Percentiles rank a stretch among this genome's conserved stretches.
Conservation (phyloP, 805 yeast species). For the Kuraishia molischiana region DNA sequence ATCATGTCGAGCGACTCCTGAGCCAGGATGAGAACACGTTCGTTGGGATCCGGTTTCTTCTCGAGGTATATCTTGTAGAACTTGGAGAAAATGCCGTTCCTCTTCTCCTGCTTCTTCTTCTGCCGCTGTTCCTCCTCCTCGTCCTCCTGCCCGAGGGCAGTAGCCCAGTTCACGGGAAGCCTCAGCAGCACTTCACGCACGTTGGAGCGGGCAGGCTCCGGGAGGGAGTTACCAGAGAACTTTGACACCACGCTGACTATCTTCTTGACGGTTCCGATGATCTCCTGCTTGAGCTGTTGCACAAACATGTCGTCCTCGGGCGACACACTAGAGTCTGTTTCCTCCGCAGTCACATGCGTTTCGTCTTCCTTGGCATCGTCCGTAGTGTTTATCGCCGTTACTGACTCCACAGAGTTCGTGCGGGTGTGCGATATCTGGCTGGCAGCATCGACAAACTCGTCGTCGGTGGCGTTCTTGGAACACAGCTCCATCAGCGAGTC, state of each 20-base stretch:
- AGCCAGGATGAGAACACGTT: constrained; percentile 71
- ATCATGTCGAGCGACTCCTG: constrained; percentile 87
- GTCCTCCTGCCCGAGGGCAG: constrained; percentile 10
- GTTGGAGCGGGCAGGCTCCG: constrained; percentile 69
- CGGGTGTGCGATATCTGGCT: background rate
- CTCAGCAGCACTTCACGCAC: constrained; percentile 72
- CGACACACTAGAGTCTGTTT: constrained; percentile 5
- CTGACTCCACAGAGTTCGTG: background rate
- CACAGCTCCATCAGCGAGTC: constrained; percentile 31
- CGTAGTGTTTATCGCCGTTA: background rate
- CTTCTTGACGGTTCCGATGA: constrained; percentile 81
- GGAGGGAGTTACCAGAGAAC: constrained; percentile 66
- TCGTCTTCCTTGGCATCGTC: constrained; percentile 2
- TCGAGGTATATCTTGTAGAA: constrained; percentile 8
- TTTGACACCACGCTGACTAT: constrained; percentile 80
- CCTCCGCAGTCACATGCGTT: constrained; percentile 3
- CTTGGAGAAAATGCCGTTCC: constrained; percentile 12
- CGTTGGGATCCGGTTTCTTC: constrained; percentile 36
- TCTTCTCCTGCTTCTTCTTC: constrained; percentile 5
- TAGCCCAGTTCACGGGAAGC: constrained; percentile 69
- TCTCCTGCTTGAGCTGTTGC: constrained; percentile 65
- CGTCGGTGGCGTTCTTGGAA: constrained; percentile 12
- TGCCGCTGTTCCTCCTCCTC: constrained; percentile 10
- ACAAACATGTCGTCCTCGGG: constrained; percentile 3
- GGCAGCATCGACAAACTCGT: constrained; percentile 4